phyloP scores from a whole-genome alignment of 139 green algal genomes.

The Picochlorum sp. region DNA sequence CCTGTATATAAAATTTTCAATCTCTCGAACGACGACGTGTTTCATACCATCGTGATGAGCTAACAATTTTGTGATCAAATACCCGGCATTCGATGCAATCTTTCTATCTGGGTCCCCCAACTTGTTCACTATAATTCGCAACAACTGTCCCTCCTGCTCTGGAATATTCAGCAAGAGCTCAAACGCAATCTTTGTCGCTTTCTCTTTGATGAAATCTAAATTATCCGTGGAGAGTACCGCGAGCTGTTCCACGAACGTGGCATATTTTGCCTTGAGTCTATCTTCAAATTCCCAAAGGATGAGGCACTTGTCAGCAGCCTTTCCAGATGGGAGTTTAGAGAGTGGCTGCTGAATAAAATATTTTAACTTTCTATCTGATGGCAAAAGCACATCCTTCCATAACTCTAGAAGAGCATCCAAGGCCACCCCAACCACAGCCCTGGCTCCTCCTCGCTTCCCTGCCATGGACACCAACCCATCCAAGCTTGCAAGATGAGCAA shows the following conservation, averaged over 20 bases:
- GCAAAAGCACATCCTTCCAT: slow-evolving; percentile 70
- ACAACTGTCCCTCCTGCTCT: slow-evolving; percentile 55
- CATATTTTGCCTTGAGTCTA: slow-evolving; percentile 67
- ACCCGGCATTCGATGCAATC: slow-evolving; percentile 76
- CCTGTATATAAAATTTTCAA: slow-evolving; percentile 81
- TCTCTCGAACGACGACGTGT: slow-evolving; percentile 69
- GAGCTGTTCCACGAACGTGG: slow-evolving; percentile 52
- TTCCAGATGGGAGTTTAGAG: slow-evolving; percentile 27
- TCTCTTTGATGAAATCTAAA: slow-evolving; percentile 77
- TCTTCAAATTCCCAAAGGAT: slow-evolving; percentile 81
- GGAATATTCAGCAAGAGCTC: slow-evolving; percentile 42
- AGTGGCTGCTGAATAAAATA: slow-evolving; percentile 49
- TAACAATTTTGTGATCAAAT: slow-evolving; percentile 73
- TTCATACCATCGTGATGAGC: slow-evolving; percentile 81
- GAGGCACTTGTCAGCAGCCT: slow-evolving; percentile 50
- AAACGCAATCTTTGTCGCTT: slow-evolving; percentile 44
- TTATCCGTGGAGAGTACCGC: slow-evolving; percentile 66
- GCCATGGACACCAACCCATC: slow-evolving; percentile 67
- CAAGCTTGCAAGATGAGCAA: slow-evolving; percentile 63
- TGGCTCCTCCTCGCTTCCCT: slow-evolving; percentile 46
- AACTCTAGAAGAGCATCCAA: slow-evolving; percentile 75
- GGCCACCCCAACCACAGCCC: slow-evolving; percentile 31
- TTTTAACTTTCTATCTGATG: slow-evolving; percentile 70
- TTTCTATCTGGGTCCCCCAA: slow-evolving; percentile 82
- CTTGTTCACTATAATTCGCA: slow-evolving; percentile 86